A percentile compares a stretch with the other conserved stretches of the same genome.
These are phyloP conservation scores for Anthracocystis setariae DNA, from an alignment of 1,284 basidiomycete genomes.

Conservation along the genomic window DNA sequence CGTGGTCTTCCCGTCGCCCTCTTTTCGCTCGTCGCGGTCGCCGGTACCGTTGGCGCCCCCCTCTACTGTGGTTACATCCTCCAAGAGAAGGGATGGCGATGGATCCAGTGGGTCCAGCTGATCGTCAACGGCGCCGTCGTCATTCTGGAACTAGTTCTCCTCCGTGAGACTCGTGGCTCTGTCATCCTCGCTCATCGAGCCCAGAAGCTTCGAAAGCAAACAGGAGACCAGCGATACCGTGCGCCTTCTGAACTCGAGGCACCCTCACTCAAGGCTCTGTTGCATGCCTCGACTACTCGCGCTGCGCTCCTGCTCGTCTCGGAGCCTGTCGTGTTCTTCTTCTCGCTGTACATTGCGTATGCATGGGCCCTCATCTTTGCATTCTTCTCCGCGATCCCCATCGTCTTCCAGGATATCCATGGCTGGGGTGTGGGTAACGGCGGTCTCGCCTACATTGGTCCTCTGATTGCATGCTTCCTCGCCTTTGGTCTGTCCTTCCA, in stretches of 20 bases:
- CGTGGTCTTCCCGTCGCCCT: constrained; percentile 62
- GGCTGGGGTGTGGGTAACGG: constrained; percentile 65
- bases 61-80: constrained; percentile 65
- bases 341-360: constrained; percentile 64
- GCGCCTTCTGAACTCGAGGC: constrained; percentile 66
- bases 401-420: constrained; percentile 66
- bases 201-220: constrained; percentile 64
- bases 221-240: constrained; percentile 64
- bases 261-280: constrained; percentile 62
- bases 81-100: constrained; percentile 64
- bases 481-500: constrained; percentile 60
- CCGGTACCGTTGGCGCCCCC: constrained; percentile 60
- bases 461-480: constrained; percentile 62
- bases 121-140: constrained; percentile 62
- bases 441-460: constrained; percentile 67
- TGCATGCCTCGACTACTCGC: constrained; percentile 62
- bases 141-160: constrained; percentile 62
- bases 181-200: constrained; percentile 63
- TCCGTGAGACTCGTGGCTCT: constrained; percentile 67
- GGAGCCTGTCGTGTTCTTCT: constrained; percentile 66
- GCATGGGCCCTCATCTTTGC: constrained; percentile 64
- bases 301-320: constrained; percentile 62
- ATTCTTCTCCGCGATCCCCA: constrained; percentile 66
- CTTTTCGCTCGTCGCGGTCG: constrained; percentile 67
- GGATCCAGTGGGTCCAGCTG: constrained; percentile 66